phyloP scores from a whole-genome alignment of 2,329 filamentous ascomycete species.

The Ophiostoma quercus region DNA sequence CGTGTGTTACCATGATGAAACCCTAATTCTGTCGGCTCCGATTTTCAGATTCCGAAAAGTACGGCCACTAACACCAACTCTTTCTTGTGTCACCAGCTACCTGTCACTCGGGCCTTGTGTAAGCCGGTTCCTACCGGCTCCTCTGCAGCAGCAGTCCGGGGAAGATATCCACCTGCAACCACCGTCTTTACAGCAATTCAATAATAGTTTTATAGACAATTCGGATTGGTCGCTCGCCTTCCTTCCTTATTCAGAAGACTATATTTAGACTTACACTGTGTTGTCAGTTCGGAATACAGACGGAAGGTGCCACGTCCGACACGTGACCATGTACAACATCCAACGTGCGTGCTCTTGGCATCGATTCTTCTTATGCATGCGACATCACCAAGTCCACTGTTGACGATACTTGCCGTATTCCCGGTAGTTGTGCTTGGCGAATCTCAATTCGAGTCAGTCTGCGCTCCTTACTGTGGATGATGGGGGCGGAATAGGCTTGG shows the following conservation, averaged over 20 bases:
- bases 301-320: not conserved
- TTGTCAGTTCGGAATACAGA: not conserved
- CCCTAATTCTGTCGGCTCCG: not conserved
- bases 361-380: not conserved
- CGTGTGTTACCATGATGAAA: not conserved
- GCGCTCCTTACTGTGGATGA: not conserved
- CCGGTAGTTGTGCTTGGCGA: constrained; percentile 1
- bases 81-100: not conserved
- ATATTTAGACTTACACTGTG: not conserved
- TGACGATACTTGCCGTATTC: not conserved
- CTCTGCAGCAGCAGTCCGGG: not conserved
- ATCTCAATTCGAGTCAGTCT: not conserved
- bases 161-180: not conserved
- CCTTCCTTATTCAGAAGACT: not conserved
- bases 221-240: not conserved
- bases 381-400: not conserved
- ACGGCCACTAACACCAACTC: not conserved
- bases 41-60: not conserved
- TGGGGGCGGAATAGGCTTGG: not conserved
- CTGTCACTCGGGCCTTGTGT: not conserved
- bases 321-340: not conserved
- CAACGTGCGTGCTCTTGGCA: not conserved
- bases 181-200: not conserved
- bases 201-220: not conserved
- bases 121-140: not conserved